phyloP scores from a whole-genome alignment of 108 stramenopile species.

The Nitzschia sp. region DNA sequence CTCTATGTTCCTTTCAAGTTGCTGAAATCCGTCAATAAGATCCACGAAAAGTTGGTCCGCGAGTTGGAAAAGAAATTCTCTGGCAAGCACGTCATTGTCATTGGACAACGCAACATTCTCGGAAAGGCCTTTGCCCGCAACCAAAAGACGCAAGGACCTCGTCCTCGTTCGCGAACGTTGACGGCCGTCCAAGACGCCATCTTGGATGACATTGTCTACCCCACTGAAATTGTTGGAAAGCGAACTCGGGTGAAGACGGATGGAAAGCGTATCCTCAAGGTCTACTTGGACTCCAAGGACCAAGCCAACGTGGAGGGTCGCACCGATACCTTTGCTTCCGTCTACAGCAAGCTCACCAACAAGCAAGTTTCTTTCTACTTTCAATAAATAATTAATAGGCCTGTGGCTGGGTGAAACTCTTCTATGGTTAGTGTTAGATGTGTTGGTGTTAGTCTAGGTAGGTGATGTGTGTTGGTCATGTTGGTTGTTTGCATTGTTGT shows the following conservation, averaged over 20 bases:
- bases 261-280: constrained; percentile 94
- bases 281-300: constrained; percentile 96
- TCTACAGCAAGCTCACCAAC: constrained; percentile 99
- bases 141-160: constrained; percentile 89
- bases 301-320: constrained; percentile 95
- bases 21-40: constrained; percentile 93
- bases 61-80: constrained; percentile 99
- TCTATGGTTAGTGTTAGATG: not conserved
- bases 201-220: constrained; percentile 98
- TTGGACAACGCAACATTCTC: constrained; percentile 97
- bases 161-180: constrained; percentile 96
- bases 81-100: constrained; percentile 93
- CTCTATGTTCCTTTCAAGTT: constrained; percentile 97
- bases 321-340: constrained; percentile 94
- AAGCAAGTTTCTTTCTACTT: constrained; percentile 94
- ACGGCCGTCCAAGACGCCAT: constrained; percentile 98
- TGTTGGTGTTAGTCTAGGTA: not conserved
- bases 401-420: not conserved
- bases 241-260: constrained; percentile 96
- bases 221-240: constrained; percentile 99
- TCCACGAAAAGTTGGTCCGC: constrained; percentile 93
- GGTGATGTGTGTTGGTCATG: not conserved
- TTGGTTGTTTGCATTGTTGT: not conserved
- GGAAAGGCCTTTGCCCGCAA: constrained; percentile 90
- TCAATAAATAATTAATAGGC: constrained; percentile 41